Evolutionary conservation across 371 early-diverging fungal species (phyloP), one percentile per base, ranked within the genome.

Genomic region (Syncephalastrum contaminatum): DNA sequence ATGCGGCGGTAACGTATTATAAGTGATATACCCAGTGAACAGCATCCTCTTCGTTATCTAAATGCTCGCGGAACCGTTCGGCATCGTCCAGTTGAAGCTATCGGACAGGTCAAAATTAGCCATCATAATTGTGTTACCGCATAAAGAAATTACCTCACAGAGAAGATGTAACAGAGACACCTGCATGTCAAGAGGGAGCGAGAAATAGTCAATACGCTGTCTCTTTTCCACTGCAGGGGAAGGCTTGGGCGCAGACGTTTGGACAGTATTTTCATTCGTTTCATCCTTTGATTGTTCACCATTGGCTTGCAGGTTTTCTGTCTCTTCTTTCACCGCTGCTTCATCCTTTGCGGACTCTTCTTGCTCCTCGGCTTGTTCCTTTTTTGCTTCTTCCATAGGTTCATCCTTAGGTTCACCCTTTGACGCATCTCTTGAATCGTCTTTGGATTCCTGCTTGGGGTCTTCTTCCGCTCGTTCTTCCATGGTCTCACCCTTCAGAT

Each of bases 71-170:
- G 43, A 89, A 79, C 21, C 76, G 63, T 20, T 88, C 88, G 7
- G 86, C 81, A 54, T 83, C 78, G 53, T 87, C 88, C 47, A 86
- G 60, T 68, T 88, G 88, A 85, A 87, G 86, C 71, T 89, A 51
- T 25, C 36, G 14, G 43, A 43, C n/a, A 46, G 8, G 8, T n/a
- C 45, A 55, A 12, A 72, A 25, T 42, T 49, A 19, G 25, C 25
- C 7, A 7, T 25, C 69, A 27, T 12, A 55, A n/a, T n/a, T n/a
- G 48, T 14, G 58, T 59, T 59, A 53, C 25, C 20, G 15, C 44
- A 21, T 14, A 12, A 3, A 30, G 10, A 30, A 10, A 41, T 41
- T 67, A 77, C 77, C 58, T 77, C 80, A 44, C 83, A 83, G 20
- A 82, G 66, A 27, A 67, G 51, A 48, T 69, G 22, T 43, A 84